phyloP scores from a whole-genome alignment of 2,329 filamentous ascomycete genomes.

The Alternaria sp. region DNA sequence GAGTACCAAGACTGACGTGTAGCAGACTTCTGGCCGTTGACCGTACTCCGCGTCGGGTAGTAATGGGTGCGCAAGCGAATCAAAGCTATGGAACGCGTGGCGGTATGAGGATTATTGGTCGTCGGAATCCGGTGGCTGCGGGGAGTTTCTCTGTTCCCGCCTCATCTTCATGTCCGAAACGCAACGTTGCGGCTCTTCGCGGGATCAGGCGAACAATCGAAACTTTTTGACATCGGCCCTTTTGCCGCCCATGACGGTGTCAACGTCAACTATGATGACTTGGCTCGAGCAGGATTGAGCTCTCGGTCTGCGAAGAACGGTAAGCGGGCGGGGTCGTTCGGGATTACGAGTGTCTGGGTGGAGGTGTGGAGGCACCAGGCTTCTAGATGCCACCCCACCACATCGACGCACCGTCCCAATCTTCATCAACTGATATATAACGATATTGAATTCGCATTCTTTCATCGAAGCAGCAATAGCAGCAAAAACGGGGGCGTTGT shows the following conservation, averaged over 20 bases:
- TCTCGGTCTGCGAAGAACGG: background rate
- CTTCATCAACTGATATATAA: too few species aligned
- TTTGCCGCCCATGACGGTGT: background rate
- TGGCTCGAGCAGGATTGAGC: background rate
- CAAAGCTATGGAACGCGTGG: slow-evolving; percentile 17
- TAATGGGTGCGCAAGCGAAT: slow-evolving; percentile 27
- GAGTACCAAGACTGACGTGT: slow-evolving; percentile 12
- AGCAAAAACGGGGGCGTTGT: slow-evolving; percentile 35
- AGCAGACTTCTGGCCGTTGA: slow-evolving; percentile 6
- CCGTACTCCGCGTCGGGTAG: slow-evolving; percentile 28
- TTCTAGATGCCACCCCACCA: background rate
- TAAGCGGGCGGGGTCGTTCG: background rate
- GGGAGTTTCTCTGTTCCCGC: slow-evolving; percentile 14
- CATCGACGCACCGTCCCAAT: background rate
- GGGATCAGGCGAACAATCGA: background rate
- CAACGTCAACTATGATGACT: background rate
- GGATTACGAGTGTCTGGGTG: background rate
- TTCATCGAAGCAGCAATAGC: slow-evolving; percentile 2
- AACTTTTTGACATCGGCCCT: background rate
- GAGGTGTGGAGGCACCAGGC: background rate
- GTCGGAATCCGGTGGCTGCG: slow-evolving; percentile 23
- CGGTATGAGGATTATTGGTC: slow-evolving; percentile 25
- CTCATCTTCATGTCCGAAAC: slow-evolving; percentile 38
- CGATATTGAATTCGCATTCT: background rate
- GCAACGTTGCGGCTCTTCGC: background rate